Conservation (phyloP, 2,329 filamentous ascomycete genomes). For the Fusarium bulbicola region DNA sequence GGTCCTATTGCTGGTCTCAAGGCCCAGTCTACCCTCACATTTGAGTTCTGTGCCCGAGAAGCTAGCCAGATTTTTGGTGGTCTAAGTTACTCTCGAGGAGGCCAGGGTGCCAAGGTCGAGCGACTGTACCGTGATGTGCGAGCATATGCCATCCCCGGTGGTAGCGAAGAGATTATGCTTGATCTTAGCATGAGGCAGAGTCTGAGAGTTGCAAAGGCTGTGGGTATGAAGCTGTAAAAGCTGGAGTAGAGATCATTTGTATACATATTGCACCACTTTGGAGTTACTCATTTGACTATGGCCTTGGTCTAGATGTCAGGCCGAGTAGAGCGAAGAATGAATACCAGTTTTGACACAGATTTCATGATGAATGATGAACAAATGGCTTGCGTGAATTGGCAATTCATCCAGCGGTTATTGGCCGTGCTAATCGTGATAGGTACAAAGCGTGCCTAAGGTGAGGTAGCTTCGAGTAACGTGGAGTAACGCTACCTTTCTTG, state of each 20-base stretch:
- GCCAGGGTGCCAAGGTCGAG: slow-evolving; percentile 96
- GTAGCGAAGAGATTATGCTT: slow-evolving; percentile 98
- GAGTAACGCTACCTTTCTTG: background rate
- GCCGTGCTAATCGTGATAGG: background rate
- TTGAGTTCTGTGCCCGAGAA: slow-evolving; percentile 97
- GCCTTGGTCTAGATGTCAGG: background rate
- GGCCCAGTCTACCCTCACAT: slow-evolving; percentile 91
- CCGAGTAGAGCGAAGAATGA: slow-evolving; percentile 22
- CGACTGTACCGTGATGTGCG: slow-evolving; percentile 93
- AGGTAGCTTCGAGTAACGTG: background rate
- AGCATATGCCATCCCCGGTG: slow-evolving; percentile 95
- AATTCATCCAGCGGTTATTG: slow-evolving; percentile 1
- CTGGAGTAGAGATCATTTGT: slow-evolving; percentile 6
- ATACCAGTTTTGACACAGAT: background rate
- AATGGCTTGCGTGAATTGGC: background rate
- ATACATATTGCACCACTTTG: slow-evolving; percentile 16
- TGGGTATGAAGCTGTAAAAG: slow-evolving; percentile 92
- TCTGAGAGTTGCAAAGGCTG: slow-evolving; percentile 84
- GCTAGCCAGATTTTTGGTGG: slow-evolving; percentile 98
- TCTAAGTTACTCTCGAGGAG: slow-evolving; percentile 88
- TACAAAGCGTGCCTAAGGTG: background rate
- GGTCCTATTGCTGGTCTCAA: slow-evolving; percentile 94
- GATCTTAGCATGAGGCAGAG: slow-evolving; percentile 94
- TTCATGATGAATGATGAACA: background rate
- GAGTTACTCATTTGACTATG: slow-evolving; percentile 17